phyloP scores from a whole-genome alignment of 345 rosid species.

The Linum tenue region DNA sequence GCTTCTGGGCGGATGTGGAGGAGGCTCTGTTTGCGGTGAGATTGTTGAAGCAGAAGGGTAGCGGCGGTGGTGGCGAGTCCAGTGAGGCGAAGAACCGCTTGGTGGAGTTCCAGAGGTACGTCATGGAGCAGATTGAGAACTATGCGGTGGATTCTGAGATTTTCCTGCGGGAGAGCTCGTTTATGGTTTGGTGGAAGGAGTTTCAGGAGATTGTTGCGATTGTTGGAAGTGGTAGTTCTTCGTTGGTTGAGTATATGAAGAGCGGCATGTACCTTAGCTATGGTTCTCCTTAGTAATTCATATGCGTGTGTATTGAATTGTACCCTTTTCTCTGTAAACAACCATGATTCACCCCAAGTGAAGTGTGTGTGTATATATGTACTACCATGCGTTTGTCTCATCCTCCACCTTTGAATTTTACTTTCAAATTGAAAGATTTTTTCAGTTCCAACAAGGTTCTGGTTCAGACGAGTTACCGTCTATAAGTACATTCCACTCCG shows the following conservation, averaged over 20 bases:
- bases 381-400: too few species aligned
- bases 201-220: neutral
- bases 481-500: too few species aligned
- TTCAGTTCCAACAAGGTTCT: too few species aligned
- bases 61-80: too few species aligned
- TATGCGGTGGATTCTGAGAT: neutral
- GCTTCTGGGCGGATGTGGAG: conserved; percentile 79
- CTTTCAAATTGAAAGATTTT: too few species aligned
- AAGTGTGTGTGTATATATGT: too few species aligned
- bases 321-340: too few species aligned
- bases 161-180: neutral
- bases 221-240: neutral
- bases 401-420: too few species aligned
- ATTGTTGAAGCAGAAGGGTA: neutral
- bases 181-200: conserved; percentile 4
- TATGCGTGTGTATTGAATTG: neutral
- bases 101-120: neutral
- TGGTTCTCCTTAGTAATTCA: neutral
- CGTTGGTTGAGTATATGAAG: neutral
- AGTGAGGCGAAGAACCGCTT: neutral
- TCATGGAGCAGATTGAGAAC: neutral
- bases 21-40: conserved; percentile 36
- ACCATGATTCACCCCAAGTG: too few species aligned
- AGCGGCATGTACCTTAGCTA: neutral
- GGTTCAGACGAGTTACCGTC: too few species aligned